Evolutionary conservation across 2,329 filamentous ascomycete species (phyloP).

Genomic region (Mycosphaerella sp.): DNA sequence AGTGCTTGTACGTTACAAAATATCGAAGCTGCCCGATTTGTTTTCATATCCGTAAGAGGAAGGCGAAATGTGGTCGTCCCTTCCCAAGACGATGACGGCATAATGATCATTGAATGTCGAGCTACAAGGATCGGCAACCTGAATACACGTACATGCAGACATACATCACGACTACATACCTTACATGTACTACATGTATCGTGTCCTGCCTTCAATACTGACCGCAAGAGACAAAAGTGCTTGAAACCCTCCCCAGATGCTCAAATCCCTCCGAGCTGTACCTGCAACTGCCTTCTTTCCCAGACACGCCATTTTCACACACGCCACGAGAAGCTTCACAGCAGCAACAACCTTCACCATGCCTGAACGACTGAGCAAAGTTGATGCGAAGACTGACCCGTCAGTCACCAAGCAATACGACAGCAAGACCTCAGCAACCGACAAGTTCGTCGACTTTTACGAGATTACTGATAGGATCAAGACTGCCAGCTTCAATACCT

Average conservation of each 20-base stretch:
- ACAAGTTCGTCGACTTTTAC: slow-evolving; percentile 46
- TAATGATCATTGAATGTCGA: no score
- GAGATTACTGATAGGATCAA: slow-evolving; percentile 42
- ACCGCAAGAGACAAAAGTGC: no score
- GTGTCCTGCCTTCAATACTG: no score
- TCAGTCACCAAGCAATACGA: slow-evolving; percentile 47
- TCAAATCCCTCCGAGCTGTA: background rate
- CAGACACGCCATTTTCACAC: background rate
- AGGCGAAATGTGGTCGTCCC: no score
- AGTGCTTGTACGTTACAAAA: background rate
- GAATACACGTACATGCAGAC: background rate
- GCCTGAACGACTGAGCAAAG: slow-evolving; percentile 40
- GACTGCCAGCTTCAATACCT: slow-evolving; percentile 40
- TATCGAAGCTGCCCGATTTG: background rate
- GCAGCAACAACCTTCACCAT: slow-evolving; percentile 33
- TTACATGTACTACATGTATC: no score
- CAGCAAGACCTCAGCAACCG: slow-evolving; percentile 37
- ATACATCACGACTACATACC: no score
- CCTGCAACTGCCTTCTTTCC: background rate
- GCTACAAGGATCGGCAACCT: no score
- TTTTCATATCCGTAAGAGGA: no score
- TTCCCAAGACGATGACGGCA: no score
- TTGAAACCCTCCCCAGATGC: background rate
- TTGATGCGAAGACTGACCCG: slow-evolving; percentile 42
- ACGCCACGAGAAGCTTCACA: slow-evolving; percentile 5